Evolutionary conservation across 805 yeast genomes (phyloP).

Genomic region (Brettanomyces bruxellensis): DNA sequence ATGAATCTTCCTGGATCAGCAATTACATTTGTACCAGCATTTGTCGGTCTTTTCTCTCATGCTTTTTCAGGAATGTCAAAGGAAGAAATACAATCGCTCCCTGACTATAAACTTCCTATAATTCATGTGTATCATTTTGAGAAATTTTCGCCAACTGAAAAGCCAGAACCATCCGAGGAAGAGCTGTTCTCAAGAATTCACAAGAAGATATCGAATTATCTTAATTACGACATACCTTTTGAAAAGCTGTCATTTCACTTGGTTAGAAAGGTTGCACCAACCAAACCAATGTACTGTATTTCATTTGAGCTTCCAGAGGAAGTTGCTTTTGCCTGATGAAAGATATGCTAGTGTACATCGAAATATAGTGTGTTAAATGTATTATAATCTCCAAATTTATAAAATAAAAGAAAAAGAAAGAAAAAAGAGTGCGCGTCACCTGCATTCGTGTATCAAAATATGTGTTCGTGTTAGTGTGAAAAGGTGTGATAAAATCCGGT

Average conservation of each 20-base stretch:
- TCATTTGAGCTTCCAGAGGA: constrained; percentile 64
- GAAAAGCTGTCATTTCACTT: constrained; percentile 56
- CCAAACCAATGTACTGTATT: constrained; percentile 92
- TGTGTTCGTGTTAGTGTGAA: too few relatives aligned
- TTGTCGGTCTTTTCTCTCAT: constrained; percentile 56
- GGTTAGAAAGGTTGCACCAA: constrained; percentile 93
- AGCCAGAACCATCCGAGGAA: constrained; percentile 57
- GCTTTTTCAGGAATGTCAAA: constrained; percentile 29
- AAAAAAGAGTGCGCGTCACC: too few relatives aligned
- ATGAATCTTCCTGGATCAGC: constrained; percentile 97
- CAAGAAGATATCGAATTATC: constrained; percentile 35
- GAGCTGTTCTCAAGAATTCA: constrained; percentile 63
- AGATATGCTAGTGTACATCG: not conserved
- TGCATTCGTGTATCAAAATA: too few relatives aligned
- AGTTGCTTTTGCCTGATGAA: constrained; percentile 39
- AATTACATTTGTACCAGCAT: constrained; percentile 68
- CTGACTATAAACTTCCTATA: constrained; percentile 54
- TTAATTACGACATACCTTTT: constrained; percentile 40
- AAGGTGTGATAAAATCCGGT: too few relatives aligned
- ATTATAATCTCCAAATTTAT: too few relatives aligned
- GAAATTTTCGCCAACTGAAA: constrained; percentile 67
- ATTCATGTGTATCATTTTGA: constrained; percentile 91
- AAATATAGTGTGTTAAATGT: not conserved
- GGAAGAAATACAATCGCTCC: constrained; percentile 25
- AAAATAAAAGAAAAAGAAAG: too few relatives aligned